Conservation (phyloP, 306 rosid species). For the Psophocarpus tetragonolobus region DNA sequence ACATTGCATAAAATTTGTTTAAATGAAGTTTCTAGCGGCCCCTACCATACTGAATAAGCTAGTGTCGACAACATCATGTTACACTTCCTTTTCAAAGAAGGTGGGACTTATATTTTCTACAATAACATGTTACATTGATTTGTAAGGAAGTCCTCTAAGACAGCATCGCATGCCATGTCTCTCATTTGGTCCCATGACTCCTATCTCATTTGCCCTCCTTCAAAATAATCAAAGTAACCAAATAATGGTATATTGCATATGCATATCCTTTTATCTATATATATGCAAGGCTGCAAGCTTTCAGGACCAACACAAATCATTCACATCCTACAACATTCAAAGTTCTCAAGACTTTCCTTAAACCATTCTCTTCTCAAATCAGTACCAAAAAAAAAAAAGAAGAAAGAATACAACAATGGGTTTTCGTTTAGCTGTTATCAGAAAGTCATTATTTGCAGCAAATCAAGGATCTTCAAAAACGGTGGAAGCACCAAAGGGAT, state of each 20-base stretch:
- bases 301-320: slow-evolving; percentile 22
- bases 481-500: background rate
- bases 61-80: background rate
- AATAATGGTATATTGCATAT: background rate
- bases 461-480: background rate
- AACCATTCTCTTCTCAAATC: background rate
- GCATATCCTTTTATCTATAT: slow-evolving; percentile 31
- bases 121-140: background rate
- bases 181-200: background rate
- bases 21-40: background rate
- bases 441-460: no score
- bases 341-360: background rate
- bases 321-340: background rate
- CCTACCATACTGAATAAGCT: background rate
- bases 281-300: slow-evolving; percentile 1
- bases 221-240: background rate
- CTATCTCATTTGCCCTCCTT: background rate
- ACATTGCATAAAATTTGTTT: background rate
- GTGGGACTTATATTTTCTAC: background rate
- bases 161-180: slow-evolving; percentile 21
- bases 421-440: background rate
- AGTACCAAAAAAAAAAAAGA: no score
- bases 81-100: background rate
- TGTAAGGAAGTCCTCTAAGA: background rate
- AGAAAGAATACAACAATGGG: background rate